Evolutionary conservation across 108 stramenopile species (phyloP).

Genomic region (Skeletonema costatum): DNA sequence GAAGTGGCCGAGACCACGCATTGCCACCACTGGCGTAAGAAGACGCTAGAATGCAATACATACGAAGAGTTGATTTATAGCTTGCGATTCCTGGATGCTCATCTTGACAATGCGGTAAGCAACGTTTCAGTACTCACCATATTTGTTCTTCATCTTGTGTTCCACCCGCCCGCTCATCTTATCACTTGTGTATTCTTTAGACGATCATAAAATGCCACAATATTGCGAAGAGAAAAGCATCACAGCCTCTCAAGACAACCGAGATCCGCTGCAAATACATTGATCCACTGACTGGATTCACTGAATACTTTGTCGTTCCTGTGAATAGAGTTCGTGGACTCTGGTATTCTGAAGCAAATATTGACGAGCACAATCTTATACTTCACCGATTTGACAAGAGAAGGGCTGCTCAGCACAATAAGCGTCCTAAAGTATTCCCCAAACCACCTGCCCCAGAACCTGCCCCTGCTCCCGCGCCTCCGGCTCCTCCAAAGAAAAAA

Average conservation of each 20-base stretch:
- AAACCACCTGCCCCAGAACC: not conserved
- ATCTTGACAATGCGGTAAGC: conserved; percentile 58
- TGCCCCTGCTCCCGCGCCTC: not conserved
- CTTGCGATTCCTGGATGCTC: conserved; percentile 61
- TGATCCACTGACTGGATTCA: conserved; percentile 55
- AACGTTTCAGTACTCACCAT: not conserved
- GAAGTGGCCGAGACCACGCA: conserved; percentile 79
- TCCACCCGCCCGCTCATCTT: conserved; percentile 4
- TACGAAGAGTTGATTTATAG: conserved; percentile 62
- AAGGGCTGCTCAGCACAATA: not conserved
- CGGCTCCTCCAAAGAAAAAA: not conserved
- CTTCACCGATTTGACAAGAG: conserved; percentile 36
- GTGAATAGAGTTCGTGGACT: conserved; percentile 46
- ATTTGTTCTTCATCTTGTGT: not conserved
- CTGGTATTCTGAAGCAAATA: conserved; percentile 54
- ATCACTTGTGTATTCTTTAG: conserved; percentile 20
- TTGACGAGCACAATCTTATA: conserved; percentile 57
- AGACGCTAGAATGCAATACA: conserved; percentile 44
- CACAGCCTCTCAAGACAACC: conserved; percentile 24
- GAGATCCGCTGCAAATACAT: conserved; percentile 44
- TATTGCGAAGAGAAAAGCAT: conserved; percentile 17
- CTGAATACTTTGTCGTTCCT: conserved; percentile 65
- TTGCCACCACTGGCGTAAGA: conserved; percentile 80
- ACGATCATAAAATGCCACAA: conserved; percentile 16
- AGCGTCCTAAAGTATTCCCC: not conserved